A percentile compares a stretch with the other conserved stretches of the same genome.
Conservation (phyloP, 1,284 basidiomycete genomes). For the Ustilago trichophora region DNA sequence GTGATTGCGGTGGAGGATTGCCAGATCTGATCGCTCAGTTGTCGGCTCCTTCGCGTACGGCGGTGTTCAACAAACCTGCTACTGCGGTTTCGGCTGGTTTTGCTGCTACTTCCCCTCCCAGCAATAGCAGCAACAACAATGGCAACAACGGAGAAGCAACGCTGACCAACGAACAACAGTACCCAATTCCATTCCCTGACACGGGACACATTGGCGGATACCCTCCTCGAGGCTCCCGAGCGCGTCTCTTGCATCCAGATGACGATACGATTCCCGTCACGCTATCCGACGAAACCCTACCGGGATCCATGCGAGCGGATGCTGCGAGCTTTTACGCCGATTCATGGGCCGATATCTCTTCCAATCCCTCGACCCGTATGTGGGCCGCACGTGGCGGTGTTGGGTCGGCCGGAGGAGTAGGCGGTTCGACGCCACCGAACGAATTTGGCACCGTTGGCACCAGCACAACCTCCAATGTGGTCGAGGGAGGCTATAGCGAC, state of each 20-base stretch:
- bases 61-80: not conserved
- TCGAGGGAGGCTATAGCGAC: constrained; percentile 21
- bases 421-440: constrained; percentile 22
- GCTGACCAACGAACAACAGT: constrained; percentile 18
- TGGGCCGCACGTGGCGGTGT: constrained; percentile 28
- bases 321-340: constrained; percentile 24
- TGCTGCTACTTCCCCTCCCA: too few species aligned
- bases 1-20: constrained; percentile 48
- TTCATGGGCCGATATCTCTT: constrained; percentile 18
- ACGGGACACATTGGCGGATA: constrained; percentile 37
- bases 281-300: constrained; percentile 11
- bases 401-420: constrained; percentile 31
- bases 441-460: constrained; percentile 38
- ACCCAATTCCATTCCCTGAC: constrained; percentile 43
- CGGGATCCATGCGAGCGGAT: constrained; percentile 1
- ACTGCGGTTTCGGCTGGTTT: not conserved
- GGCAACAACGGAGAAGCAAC: too few species aligned
- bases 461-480: constrained; percentile 5
- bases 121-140: too few species aligned
- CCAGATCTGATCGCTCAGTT: constrained; percentile 48
- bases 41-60: constrained; percentile 2
- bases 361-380: constrained; percentile 2
- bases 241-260: constrained; percentile 18
- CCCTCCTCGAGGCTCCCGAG: constrained; percentile 31
- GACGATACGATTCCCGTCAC: constrained; percentile 22